Base-by-base conservation (phyloP, 495 filamentous ascomycete species). In the Lasiosphaeris hirsuta region DNA sequence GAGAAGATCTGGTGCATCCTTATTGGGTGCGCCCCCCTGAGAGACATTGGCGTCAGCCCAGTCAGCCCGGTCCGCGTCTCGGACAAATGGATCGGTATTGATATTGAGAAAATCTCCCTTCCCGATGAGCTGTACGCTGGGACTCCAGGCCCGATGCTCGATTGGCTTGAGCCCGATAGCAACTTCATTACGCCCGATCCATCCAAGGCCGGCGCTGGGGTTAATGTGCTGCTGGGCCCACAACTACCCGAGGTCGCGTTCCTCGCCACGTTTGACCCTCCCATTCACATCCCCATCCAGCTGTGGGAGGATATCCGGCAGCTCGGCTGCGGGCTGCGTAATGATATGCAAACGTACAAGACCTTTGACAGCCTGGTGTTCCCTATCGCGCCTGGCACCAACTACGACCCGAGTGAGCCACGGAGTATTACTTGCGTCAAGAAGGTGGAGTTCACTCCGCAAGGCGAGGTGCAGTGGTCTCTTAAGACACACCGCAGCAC, bases 221-320 rank as follows among this genome's bases (percentile, higher is more conserved):
- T 59, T 3, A 63, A 62, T 18, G 23, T 47, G 6, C 56, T 77
- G 7, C 59, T 73, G 9, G 68, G 65, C 10, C 65, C 68, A 4
- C 84, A 83, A 47, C 74, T 86, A 10, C 87, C 90, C 0, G 84
- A 92, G 35, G 85, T 91, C 41, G 84, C 86, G 15, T 97, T 98
- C 69, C 79, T 88, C 40, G 92, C 89, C 3, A 87, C 80, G 33
- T 83, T 97, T 35, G 88, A 96, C 49, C 94, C 94, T 5, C 89
- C 92, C 0, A 69, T 98, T 10, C 79, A 89, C 8, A 72, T 97
- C 44, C 87, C 93, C 0, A 79, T 86, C 35, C 68, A 78, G 35
- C 75, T 87, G 8, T 90, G 88, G 34, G 67, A 83, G 2, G 79
- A 87, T 7, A 83, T 97, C 36, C 84, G 86, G 44, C 75, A 82